Conservation (phyloP, 768 basidiomycete species). For the Agrocybe chaxingu region DNA sequence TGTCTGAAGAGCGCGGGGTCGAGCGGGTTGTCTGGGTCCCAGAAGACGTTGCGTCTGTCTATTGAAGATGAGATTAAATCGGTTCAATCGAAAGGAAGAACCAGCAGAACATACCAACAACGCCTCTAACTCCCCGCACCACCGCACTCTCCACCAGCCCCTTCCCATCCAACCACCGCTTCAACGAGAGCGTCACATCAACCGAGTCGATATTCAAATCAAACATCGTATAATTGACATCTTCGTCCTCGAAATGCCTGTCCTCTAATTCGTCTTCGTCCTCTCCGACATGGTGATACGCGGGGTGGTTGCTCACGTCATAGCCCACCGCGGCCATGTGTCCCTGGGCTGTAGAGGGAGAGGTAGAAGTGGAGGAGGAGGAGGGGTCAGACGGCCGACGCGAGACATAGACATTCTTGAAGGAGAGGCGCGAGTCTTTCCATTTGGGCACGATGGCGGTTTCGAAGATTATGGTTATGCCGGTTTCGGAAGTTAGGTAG, state of each 20-base stretch:
- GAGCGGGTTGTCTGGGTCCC: conserved; percentile 79
- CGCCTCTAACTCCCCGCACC: conserved; percentile 91
- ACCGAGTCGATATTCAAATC: conserved; percentile 93
- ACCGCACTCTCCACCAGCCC: conserved; percentile 89
- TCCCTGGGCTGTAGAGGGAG: conserved; percentile 15
- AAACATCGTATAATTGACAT: conserved; percentile 83
- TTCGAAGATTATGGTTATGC: conserved; percentile 93
- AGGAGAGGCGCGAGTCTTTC: conserved; percentile 93
- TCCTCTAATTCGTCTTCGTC: conserved; percentile 58
- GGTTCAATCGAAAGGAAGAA: not conserved
- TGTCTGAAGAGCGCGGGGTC: conserved; percentile 84
- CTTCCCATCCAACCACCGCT: conserved; percentile 94
- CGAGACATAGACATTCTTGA: conserved; percentile 95
- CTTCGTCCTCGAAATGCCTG: conserved; percentile 39
- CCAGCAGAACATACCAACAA: conserved; percentile 61
- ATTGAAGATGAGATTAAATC: not conserved
- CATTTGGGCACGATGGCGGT: conserved; percentile 97
- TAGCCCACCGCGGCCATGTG: conserved; percentile 66
- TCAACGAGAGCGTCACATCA: conserved; percentile 89
- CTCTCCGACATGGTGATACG: conserved; percentile 52
- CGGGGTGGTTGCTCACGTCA: conserved; percentile 75
- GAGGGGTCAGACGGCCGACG: conserved; percentile 50
- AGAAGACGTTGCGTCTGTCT: conserved; percentile 87
- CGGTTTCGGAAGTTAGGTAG: conserved; percentile 91
- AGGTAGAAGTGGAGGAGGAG: not conserved